Percentiles rank a stretch among this genome's conserved stretches.
Evolutionary conservation across 805 yeast species (phyloP).

Genomic region (Torulaspora maleeae): DNA sequence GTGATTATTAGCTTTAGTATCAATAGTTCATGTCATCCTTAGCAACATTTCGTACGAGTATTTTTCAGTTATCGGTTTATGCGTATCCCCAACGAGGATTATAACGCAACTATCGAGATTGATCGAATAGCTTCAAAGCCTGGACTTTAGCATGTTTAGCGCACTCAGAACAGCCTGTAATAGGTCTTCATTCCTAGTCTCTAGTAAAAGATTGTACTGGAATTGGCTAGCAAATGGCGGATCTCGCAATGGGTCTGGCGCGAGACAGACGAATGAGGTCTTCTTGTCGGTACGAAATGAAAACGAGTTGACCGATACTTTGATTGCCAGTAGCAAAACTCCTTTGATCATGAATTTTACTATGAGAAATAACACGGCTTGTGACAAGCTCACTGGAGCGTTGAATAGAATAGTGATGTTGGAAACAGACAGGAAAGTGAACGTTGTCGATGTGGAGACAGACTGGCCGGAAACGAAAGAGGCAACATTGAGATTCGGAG

Average conservation of each 20-base stretch:
- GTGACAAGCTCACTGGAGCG: constrained; percentile 59
- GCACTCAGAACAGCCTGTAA: background rate
- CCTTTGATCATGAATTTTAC: constrained; percentile 74
- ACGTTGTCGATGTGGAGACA: constrained; percentile 66
- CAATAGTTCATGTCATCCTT: background rate
- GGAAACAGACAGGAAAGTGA: constrained; percentile 48
- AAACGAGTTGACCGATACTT: constrained; percentile 53
- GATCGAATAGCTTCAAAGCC: background rate
- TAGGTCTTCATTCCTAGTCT: background rate
- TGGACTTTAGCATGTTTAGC: background rate
- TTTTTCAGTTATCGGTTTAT: background rate
- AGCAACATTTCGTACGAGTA: constrained; percentile 1
- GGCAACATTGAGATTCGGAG: constrained; percentile 52
- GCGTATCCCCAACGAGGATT: background rate
- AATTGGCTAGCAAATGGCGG: constrained; percentile 6
- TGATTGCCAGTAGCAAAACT: constrained; percentile 44
- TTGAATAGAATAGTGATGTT: constrained; percentile 49
- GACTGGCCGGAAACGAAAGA: constrained; percentile 63
- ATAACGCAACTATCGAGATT: background rate
- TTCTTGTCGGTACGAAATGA: constrained; percentile 53
- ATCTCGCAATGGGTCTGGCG: background rate
- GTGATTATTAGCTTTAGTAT: background rate
- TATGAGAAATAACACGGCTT: constrained; percentile 54
- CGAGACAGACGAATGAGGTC: constrained; percentile 11
- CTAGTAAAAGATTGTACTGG: constrained; percentile 9